These are phyloP conservation scores for Pichia sp. DNA, from an alignment of 1,139 yeast genomes.

Conservation along the genomic window DNA sequence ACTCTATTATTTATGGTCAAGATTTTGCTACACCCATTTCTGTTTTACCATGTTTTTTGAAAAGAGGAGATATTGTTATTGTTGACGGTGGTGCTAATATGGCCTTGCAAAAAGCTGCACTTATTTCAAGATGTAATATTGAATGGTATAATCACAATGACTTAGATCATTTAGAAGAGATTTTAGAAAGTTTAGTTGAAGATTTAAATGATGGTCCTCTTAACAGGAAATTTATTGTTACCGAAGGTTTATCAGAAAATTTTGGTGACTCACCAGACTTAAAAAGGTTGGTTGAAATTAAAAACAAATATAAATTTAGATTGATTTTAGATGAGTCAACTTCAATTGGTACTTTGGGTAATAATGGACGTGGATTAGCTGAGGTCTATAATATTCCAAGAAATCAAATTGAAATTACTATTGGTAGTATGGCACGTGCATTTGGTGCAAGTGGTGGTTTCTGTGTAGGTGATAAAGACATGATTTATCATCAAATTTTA, in stretches of 20 bases:
- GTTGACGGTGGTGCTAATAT: constrained; percentile 78
- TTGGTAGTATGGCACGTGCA: constrained; percentile 79
- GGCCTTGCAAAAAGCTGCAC: constrained; percentile 81
- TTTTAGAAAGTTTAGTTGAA: constrained; percentile 59
- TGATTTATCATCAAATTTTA: constrained; percentile 90
- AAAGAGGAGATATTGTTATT: constrained; percentile 89
- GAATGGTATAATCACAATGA: constrained; percentile 87
- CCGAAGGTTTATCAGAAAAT: constrained; percentile 83
- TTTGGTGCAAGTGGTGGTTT: constrained; percentile 94
- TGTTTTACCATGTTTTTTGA: constrained; percentile 93
- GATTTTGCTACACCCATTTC: constrained; percentile 88
- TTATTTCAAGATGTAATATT: constrained; percentile 79
- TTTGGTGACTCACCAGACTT: constrained; percentile 78
- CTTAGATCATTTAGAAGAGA: constrained; percentile 68
- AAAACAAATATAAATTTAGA: constrained; percentile 76
- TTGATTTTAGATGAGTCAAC: constrained; percentile 80
- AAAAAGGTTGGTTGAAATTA: constrained; percentile 63
- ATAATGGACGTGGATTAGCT: constrained; percentile 76
- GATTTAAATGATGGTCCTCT: constrained; percentile 62
- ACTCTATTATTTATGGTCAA: constrained; percentile 85
- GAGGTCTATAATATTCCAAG: constrained; percentile 67
- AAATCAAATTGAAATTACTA: constrained; percentile 69
- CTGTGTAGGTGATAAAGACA: constrained; percentile 77
- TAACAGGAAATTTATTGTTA: constrained; percentile 81
- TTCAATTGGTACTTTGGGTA: constrained; percentile 82